A percentile compares a stretch with the other conserved stretches of the same genome.
Conservation (phyloP, 139 green algal genomes). For the Helicosporidium sp. region DNA sequence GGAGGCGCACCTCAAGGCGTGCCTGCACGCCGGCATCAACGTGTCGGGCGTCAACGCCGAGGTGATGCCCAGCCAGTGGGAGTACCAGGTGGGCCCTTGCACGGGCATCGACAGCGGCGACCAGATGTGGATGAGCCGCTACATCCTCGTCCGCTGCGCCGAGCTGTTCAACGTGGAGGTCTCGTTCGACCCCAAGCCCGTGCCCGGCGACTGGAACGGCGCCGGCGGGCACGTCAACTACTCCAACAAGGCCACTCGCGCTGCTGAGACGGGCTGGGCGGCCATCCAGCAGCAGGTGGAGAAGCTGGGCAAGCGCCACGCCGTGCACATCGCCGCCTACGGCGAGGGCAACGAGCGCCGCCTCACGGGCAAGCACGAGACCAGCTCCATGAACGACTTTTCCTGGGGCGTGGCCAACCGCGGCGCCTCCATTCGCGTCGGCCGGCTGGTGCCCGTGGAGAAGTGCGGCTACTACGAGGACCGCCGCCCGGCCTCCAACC, state of each 20-base stretch:
- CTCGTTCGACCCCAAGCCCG: slow-evolving; percentile 92
- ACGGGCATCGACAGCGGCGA: slow-evolving; percentile 72
- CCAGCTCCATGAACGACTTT: slow-evolving; percentile 84
- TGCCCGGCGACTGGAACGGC: slow-evolving; percentile 97
- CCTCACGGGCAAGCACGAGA: slow-evolving; percentile 86
- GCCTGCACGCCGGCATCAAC: slow-evolving; percentile 75
- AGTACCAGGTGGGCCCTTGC: slow-evolving; percentile 64
- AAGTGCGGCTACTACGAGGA: slow-evolving; percentile 96
- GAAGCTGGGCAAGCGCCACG: slow-evolving; percentile 77
- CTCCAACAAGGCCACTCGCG: slow-evolving; percentile 74
- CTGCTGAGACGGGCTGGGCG: slow-evolving; percentile 38
- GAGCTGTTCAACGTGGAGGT: slow-evolving; percentile 77
- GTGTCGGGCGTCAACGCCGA: slow-evolving; percentile 90
- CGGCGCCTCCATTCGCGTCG: slow-evolving; percentile 79
- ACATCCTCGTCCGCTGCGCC: slow-evolving; percentile 65
- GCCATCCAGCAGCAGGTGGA: slow-evolving; percentile 71
- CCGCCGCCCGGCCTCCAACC: slow-evolving; percentile 80
- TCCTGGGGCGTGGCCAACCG: slow-evolving; percentile 92
- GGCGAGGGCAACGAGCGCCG: slow-evolving; percentile 91
- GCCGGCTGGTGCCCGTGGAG: slow-evolving; percentile 62
- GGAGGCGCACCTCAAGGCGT: slow-evolving; percentile 91
- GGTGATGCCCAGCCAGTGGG: slow-evolving; percentile 80
- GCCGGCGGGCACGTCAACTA: slow-evolving; percentile 92
- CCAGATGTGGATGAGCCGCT: slow-evolving; percentile 88
- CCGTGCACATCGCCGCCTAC: slow-evolving; percentile 54